Percentiles rank a stretch among this genome's conserved stretches.
phyloP scores from a whole-genome alignment of 2,329 filamentous ascomycete species.

The Ploettnerulaceae sp. region DNA sequence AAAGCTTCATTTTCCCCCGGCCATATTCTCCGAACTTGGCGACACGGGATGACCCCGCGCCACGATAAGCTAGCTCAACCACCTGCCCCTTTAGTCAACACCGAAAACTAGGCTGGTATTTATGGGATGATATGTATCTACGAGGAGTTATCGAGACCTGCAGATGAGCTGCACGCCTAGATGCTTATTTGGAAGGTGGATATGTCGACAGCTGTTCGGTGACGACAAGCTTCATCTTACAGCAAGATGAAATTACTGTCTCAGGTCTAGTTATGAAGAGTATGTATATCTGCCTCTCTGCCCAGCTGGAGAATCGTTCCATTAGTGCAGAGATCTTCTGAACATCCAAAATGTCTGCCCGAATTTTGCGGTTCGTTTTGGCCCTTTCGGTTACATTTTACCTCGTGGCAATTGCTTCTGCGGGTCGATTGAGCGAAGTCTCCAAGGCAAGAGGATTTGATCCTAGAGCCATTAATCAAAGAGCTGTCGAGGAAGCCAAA shows the following conservation, averaged over 20 bases:
- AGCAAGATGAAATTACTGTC: too few relatives aligned
- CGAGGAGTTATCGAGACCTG: neutral
- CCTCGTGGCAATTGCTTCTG: neutral
- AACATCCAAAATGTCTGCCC: neutral
- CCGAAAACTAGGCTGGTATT: too few relatives aligned
- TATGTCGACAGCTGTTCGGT: neutral
- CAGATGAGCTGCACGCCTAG: neutral
- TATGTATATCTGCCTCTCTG: neutral
- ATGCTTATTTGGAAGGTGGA: neutral
- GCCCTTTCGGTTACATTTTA: neutral
- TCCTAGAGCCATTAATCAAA: slow-evolving; percentile 1
- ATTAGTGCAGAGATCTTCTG: too few relatives aligned
- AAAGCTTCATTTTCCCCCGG: neutral
- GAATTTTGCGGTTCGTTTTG: neutral
- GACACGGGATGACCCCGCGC: neutral
- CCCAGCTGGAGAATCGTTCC: too few relatives aligned
- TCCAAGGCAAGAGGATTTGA: slow-evolving; percentile 5
- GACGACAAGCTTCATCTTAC: neutral
- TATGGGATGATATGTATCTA: too few relatives aligned
- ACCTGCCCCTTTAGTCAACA: neutral
- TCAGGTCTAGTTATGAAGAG: neutral
- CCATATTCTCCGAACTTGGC: neutral
- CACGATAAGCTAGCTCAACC: neutral
- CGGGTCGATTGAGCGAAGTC: slow-evolving; percentile 2
- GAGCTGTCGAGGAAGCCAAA: neutral